Base-by-base conservation (phyloP, 1,284 basidiomycete genomes). In the Fereydounia khargensis region DNA sequence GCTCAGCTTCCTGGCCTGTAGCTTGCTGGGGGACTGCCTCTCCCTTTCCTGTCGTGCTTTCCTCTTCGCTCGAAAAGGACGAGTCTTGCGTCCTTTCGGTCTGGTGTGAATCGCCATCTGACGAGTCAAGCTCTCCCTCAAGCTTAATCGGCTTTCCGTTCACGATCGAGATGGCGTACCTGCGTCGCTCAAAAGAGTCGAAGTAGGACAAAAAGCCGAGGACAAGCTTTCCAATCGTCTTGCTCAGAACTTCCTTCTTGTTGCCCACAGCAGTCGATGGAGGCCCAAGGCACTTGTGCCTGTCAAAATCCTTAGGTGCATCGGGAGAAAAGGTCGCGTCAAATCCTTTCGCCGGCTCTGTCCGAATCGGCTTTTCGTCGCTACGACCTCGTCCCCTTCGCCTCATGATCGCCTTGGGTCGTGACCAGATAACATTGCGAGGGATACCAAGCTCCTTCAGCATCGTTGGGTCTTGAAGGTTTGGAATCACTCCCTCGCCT, bases 401-500 rank as follows among this genome's bases (percentile, higher is more conserved):
- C 35, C 53, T 33, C 36, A 35, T 20, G 35, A 54, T 22, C 41
- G 56, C 31, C 49, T 54, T 51, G 19, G 37, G 16, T 17, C 49
- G 37, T 8, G 45, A 45, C 60, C 65, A 76, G 45, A 58, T 53
- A 39, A 35, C 52, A 18, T 9, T 32, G 35, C 34, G 48, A 13
- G 8, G 53, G 31, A 47, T 36, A 14, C 42, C 44, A n/a, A 58
- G 48, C 14, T 36, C 37, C 2, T 34, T 40, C 23, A 77, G 66
- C 6, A 77, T 49, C 4, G 24, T 18, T 2, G 53, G 39, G 32
- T 63, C 61, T 33, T 78, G 77, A 4, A 78, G 52, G 36, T 77
- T 77, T 1, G 76, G 77, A 14, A 78, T 47, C 28, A 74, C 25
- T 0, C 53, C 50, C 33, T 56, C 44, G 2, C 49, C 32, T 44